Evolutionary conservation across 345 rosid species (phyloP).

Genomic region (Lepidium aucheri): DNA sequence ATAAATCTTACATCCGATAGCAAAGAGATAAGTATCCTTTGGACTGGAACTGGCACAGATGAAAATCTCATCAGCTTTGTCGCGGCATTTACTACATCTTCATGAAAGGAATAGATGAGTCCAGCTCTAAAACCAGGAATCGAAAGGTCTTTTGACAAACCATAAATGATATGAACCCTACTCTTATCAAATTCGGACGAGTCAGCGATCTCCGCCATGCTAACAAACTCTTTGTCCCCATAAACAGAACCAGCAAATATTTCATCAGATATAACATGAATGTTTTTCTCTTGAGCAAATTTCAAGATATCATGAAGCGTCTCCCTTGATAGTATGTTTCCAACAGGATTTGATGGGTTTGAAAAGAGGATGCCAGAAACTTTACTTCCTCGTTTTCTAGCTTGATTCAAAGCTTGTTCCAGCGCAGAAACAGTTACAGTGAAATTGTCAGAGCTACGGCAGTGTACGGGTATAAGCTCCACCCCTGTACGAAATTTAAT

Average conservation of each 20-base stretch:
- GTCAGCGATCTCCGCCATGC: conserved; percentile 66
- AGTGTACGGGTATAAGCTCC: conserved; percentile 79
- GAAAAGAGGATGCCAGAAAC: conserved; percentile 73
- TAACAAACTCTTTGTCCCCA: conserved; percentile 69
- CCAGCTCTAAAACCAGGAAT: conserved; percentile 85
- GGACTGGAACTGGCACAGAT: conserved; percentile 66
- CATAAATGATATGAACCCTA: conserved; percentile 80
- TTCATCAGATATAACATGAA: conserved; percentile 83
- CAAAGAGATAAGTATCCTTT: conserved; percentile 63
- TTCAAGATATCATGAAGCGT: conserved; percentile 45
- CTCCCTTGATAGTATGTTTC: conserved; percentile 58
- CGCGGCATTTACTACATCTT: conserved; percentile 56
- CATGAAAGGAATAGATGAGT: conserved; percentile 63
- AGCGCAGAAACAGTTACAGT: conserved; percentile 51
- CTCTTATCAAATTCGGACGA: conserved; percentile 57
- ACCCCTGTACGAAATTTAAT: conserved; percentile 72
- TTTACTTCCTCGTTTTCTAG: conserved; percentile 67
- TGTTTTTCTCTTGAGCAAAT: conserved; percentile 76
- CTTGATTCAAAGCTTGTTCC: conserved; percentile 79
- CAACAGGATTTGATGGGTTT: conserved; percentile 89
- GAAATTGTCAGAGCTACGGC: conserved; percentile 78
- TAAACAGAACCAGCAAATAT: conserved; percentile 72
- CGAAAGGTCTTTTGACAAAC: conserved; percentile 84
- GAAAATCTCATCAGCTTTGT: conserved; percentile 68
- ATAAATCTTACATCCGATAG: conserved; percentile 63